Conservation (phyloP, 257 asterid genomes). For the Forsythia suspensa region DNA sequence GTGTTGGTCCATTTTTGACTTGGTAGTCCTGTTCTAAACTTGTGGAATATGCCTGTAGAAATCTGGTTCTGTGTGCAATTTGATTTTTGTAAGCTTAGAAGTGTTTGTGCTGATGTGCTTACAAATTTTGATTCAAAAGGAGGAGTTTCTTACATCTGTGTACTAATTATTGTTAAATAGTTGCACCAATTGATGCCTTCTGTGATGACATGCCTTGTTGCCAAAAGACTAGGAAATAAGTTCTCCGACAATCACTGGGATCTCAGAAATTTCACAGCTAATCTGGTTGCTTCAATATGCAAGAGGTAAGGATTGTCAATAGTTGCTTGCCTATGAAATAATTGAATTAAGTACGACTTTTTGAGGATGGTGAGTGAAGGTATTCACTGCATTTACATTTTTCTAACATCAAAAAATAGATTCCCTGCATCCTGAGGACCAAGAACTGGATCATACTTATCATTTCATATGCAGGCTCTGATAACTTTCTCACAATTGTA, state of each 20-base stretch:
- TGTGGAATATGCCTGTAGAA: neutral
- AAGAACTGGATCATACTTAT: neutral
- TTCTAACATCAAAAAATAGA: neutral
- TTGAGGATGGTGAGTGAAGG: constrained; percentile 9
- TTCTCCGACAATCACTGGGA: constrained; percentile 91
- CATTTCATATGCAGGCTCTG: neutral
- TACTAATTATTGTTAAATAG: constrained; percentile 36
- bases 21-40: neutral
- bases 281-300: constrained; percentile 82
- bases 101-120: constrained; percentile 1
- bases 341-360: constrained; percentile 9
- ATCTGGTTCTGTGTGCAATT: neutral
- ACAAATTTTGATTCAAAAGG: constrained; percentile 1
- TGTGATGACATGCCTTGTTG: constrained; percentile 96
- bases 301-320: constrained; percentile 62
- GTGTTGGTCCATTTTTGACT: neutral
- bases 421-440: neutral
- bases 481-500: neutral
- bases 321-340: constrained; percentile 17
- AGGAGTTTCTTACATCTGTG: constrained; percentile 21
- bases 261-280: constrained; percentile 83
- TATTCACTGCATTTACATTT: constrained; percentile 5
- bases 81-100: neutral
- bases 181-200: constrained; percentile 97
- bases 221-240: constrained; percentile 79